A percentile compares a stretch with the other conserved stretches of the same genome.
phyloP scores from a whole-genome alignment of 129 eudicot species.

The Saussurea involucrata region DNA sequence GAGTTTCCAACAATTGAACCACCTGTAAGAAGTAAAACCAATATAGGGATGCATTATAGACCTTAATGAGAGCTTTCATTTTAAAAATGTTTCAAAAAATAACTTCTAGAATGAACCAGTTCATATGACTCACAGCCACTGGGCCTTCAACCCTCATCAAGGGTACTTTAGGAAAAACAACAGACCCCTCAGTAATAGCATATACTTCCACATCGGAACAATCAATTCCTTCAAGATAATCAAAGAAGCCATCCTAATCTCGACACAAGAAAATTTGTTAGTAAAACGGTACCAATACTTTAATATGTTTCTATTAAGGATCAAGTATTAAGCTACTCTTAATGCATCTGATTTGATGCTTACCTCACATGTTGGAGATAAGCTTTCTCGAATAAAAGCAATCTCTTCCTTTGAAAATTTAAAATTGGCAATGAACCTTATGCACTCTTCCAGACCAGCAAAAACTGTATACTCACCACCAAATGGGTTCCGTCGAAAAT shows the following conservation, averaged over 20 bases:
- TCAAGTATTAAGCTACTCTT: background rate
- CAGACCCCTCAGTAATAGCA: slow-evolving; percentile 80
- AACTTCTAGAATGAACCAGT: slow-evolving; percentile 2
- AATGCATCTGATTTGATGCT: background rate
- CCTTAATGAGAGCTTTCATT: background rate
- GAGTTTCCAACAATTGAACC: slow-evolving; percentile 91
- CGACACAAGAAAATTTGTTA: slow-evolving; percentile 14
- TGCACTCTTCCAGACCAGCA: slow-evolving; percentile 97
- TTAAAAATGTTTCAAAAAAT: background rate
- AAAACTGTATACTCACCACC: slow-evolving; percentile 96
- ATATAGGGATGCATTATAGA: background rate
- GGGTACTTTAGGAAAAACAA: slow-evolving; percentile 89
- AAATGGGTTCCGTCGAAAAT: slow-evolving; percentile 81
- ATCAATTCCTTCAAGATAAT: slow-evolving; percentile 82
- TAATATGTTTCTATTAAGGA: background rate
- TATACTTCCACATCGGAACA: slow-evolving; percentile 89
- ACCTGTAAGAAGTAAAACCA: slow-evolving; percentile 58
- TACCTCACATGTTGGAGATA: slow-evolving; percentile 91
- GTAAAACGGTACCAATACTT: background rate
- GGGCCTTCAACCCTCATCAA: slow-evolving; percentile 97
- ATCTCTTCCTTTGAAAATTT: slow-evolving; percentile 72
- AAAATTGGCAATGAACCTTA: slow-evolving; percentile 78
- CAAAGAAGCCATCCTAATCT: slow-evolving; percentile 69
- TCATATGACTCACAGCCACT: slow-evolving; percentile 64
- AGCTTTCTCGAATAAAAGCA: slow-evolving; percentile 48